Conservation (phyloP, 768 basidiomycete genomes). For the Myochromella boudieri region DNA sequence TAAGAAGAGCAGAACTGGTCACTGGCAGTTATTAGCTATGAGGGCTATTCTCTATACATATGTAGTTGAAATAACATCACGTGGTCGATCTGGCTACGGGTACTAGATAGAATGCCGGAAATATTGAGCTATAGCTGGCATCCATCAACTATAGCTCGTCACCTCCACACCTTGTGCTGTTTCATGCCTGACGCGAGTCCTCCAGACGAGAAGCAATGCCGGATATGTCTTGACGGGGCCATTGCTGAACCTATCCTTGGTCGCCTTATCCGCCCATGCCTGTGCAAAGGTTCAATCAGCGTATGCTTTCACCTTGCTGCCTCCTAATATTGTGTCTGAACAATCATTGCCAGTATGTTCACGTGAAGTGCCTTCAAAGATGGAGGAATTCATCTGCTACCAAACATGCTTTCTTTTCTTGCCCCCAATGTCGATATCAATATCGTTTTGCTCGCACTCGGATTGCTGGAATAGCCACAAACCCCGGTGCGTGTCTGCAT, state of each 20-base stretch:
- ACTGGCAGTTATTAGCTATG: too few relatives aligned
- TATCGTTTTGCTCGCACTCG: slow-evolving; percentile 77
- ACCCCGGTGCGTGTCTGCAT: slow-evolving; percentile 50
- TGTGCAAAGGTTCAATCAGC: slow-evolving; percentile 78
- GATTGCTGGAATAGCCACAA: slow-evolving; percentile 73
- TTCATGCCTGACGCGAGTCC: slow-evolving; percentile 18
- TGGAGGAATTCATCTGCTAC: slow-evolving; percentile 69
- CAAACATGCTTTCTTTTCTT: slow-evolving; percentile 72
- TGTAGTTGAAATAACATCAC: not conserved
- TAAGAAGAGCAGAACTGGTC: too few relatives aligned
- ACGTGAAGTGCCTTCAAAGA: slow-evolving; percentile 72
- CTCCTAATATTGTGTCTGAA: slow-evolving; percentile 13
- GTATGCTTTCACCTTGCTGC: slow-evolving; percentile 27
- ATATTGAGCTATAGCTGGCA: not conserved
- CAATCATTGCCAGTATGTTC: slow-evolving; percentile 58
- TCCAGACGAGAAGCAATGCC: slow-evolving; percentile 64
- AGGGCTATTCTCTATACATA: too few relatives aligned
- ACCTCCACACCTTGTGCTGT: slow-evolving; percentile 4
- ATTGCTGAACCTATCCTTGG: slow-evolving; percentile 63
- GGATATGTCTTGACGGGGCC: slow-evolving; percentile 78
- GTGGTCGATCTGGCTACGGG: slow-evolving; percentile 1
- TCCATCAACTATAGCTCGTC: too few relatives aligned
- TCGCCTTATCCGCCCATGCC: slow-evolving; percentile 78
- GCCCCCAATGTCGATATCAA: slow-evolving; percentile 77
- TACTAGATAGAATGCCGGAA: slow-evolving; percentile 8